Evolutionary conservation across 1,139 yeast species (phyloP), one percentile per base, ranked within the genome.

Genomic region (Lodderomyces orthopsilosis): DNA sequence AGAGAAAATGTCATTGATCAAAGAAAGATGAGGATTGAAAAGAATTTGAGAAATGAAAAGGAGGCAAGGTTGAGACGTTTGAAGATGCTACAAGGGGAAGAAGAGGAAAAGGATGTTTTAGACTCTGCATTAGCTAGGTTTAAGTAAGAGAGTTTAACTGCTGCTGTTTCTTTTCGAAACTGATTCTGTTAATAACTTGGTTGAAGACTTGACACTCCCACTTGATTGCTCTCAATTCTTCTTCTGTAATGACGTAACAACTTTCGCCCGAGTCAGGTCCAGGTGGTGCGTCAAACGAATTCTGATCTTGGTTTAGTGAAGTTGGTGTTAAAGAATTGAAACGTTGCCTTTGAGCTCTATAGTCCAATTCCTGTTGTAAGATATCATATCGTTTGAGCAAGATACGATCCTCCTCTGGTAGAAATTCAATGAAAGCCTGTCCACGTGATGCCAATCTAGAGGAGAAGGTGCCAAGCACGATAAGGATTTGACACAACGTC

Each of bases 1-100:
- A 82, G 84, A 43, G 82, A 80, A 62, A 89, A 90, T 59, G 93
- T 91, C 42, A 81, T 91, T 50, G 96, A 90, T 62, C 91, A 91
- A 62, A 82, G 98, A 55, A 85, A 84, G 56, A 58, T 85, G 62
- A 81, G 95, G 54, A 73, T 88, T n/a, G 94, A 93, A 60, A 79
- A 77, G 49, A 87, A 87, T 55, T 71, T 88, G 59, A 77, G 75
- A 58, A 74, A 74, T 55, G 97, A 93, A 63, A 86, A 89, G 64
- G 79, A 78, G 43, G 73, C 82, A 30, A 83, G 96, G 62, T 76
- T 77, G 52, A 76, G 79, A 59, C 74, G 69, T 44, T 63, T 65
- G 23, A 68, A 72, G 51, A 65, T 69, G 44, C 71, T 64, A 27
- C 69, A 67, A 46, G 90, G 88, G 19, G 74, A 74, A 4, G 77